Evolutionary conservation across 306 rosid species (phyloP), one percentile per base, ranked within the genome.

Genomic region (Hippophae rhamnoides): DNA sequence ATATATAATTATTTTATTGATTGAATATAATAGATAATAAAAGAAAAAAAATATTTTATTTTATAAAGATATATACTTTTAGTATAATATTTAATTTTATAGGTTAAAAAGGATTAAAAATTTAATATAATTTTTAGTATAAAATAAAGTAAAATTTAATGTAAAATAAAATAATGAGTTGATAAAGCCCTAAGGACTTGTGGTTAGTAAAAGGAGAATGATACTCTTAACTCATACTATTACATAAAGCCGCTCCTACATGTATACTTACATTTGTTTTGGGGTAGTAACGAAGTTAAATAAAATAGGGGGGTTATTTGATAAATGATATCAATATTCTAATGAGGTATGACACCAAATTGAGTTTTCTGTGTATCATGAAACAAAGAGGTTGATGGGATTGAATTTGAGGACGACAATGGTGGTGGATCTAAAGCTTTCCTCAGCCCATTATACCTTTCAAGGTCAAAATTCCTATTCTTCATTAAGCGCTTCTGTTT

Each of bases 401-500:
- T 2, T 8, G 59, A n/a, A 6, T 6, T 13, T 1, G 10, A 43
- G 12, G 31, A n/a, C 6, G 67, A 13, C 43, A 43, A 47, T 40
- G 60, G 47, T 48, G 5, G 2, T 0, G 79, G 76, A 58, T 66
- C 43, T 62, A 54, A 78, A 26, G 74, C 81, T 56, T 60, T 80
- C 56, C 57, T 73, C 48, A 88, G 87, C 62, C 72, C 77, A 59
- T 68, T 70, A 41, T 82, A 85, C 89, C 72, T 76, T 43, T 48
- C 69, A 42, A 74, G 63, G 57, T 88, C 81, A 57, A 88, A 84
- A 57, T 82, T 78, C 60, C 73, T 62, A 54, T 46, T 71, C 81
- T 74, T 69, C 79, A 88, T 76, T 42, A 88, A 79, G 13, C 77
- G 82, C 71, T 70, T 74, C 81, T 88, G 96, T 72, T 78, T 84